Evolutionary conservation across 805 yeast species (phyloP), one percentile per base, ranked within the genome.

Genomic region (Hanseniaspora lachancei): DNA sequence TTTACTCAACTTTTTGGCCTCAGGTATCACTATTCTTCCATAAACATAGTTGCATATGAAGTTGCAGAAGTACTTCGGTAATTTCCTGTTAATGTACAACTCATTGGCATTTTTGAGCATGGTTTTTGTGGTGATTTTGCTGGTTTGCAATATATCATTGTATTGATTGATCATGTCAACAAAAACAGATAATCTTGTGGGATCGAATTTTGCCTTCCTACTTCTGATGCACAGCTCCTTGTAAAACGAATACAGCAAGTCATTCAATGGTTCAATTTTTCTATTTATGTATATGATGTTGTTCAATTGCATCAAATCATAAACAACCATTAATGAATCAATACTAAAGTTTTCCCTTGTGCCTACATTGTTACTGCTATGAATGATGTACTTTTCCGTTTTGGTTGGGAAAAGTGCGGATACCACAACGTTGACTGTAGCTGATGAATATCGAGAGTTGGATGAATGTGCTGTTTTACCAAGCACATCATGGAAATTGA

Each of bases 21-120:
- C 76, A 0, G 95, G 93, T 1, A 95, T 80, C 8, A 89, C 91
- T 0, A 85, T 76, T 61, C 97, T 74, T 0, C 84, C 70, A 66
- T 89, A 89, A 3, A 84, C 47, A 40, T 46, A 53, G 23, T 39
- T 46, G 21, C 50, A 32, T 5, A 89, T 59, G 62, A 84, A 93
- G 62, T 85, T 89, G 52, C 82, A 64, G 27, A 79, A 70, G 63
- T 68, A 66, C 58, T 62, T 63, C 27, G 74, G 80, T 39, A 71
- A 64, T 9, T 66, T 66, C 40, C 62, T 27, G 1, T 18, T 18
- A 7, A 35, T 23, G 24, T 46, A 60, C 69, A 58, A 60, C 61
- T 60, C 49, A 62, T 54, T 1, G 69, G 65, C 50, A 74, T 65
- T 36, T 66, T 71, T 51, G 71, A 76, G 2, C 77, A 1, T 76